Percentiles rank a stretch among this genome's conserved stretches.
phyloP scores from a whole-genome alignment of 345 rosid species.

The Salix suchowensis region DNA sequence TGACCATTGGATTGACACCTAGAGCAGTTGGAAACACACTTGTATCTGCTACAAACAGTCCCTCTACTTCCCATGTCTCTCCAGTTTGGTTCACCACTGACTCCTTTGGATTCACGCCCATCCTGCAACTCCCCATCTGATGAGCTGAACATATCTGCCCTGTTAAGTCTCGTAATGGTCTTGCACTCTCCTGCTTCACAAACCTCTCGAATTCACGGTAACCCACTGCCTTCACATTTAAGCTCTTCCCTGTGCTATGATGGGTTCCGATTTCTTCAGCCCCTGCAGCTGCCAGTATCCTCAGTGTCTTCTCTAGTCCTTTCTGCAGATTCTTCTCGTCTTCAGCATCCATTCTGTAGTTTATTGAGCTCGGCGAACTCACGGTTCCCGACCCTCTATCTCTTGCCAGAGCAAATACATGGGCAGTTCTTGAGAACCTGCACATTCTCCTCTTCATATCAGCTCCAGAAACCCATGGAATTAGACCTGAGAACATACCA shows the following conservation, averaged over 20 bases:
- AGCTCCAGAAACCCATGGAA: constrained; percentile 71
- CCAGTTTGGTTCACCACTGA: constrained; percentile 70
- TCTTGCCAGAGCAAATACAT: constrained; percentile 56
- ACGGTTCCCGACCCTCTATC: constrained; percentile 64
- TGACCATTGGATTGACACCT: constrained; percentile 87
- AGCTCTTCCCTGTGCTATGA: constrained; percentile 40
- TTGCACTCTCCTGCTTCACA: constrained; percentile 61
- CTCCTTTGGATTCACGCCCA: constrained; percentile 53
- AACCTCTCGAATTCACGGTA: constrained; percentile 43
- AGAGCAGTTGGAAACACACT: constrained; percentile 85
- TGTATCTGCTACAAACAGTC: constrained; percentile 67
- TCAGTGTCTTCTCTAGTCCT: constrained; percentile 56
- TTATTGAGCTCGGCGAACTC: constrained; percentile 34
- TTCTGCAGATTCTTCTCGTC: constrained; percentile 55
- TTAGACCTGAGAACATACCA: constrained; percentile 64
- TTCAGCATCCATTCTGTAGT: constrained; percentile 36
- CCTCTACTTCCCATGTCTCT: constrained; percentile 79
- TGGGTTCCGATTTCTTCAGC: constrained; percentile 86
- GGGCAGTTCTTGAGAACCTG: constrained; percentile 64
- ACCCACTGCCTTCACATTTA: constrained; percentile 46
- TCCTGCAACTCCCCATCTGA: constrained; percentile 90
- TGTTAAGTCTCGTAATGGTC: constrained; percentile 38
- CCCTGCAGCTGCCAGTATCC: constrained; percentile 67
- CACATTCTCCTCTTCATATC: constrained; percentile 59
- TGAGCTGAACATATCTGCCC: constrained; percentile 69